Conservation (phyloP, 345 rosid genomes). For the Boechera stricta region DNA sequence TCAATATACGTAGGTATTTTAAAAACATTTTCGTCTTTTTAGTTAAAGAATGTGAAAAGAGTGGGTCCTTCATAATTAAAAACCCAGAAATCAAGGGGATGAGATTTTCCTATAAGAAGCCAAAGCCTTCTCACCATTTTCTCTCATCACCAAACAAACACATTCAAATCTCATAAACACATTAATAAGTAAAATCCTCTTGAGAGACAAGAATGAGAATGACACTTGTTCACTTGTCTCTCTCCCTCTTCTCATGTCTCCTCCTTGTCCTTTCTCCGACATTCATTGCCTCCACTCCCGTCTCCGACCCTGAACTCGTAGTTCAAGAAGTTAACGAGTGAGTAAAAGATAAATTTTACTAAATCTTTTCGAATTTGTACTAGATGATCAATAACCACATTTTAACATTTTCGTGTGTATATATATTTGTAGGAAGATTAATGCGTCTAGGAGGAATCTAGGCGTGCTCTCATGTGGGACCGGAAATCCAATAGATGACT, state of each 20-base stretch:
- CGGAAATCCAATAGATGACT: conserved; percentile 70
- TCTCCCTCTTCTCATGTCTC: conserved; percentile 55
- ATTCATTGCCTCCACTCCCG: conserved; percentile 52
- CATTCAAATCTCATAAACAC: conserved; percentile 40
- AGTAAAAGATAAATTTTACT: not conserved
- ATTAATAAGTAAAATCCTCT: conserved; percentile 31
- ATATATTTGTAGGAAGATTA: conserved; percentile 50
- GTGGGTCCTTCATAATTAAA: conserved; percentile 24
- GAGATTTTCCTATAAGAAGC: conserved; percentile 41
- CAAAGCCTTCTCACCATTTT: conserved; percentile 34
- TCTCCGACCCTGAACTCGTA: conserved; percentile 59
- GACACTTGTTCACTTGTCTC: conserved; percentile 49
- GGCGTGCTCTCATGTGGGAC: conserved; percentile 67
- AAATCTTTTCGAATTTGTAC: not conserved
- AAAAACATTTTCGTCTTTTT: not conserved
- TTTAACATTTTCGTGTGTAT: conserved; percentile 12
- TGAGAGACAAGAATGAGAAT: conserved; percentile 45
- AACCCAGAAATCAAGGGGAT: not conserved
- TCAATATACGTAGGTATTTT: not conserved
- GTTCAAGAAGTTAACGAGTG: conserved; percentile 65
- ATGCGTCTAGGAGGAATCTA: conserved; percentile 67
- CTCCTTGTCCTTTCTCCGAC: conserved; percentile 48
- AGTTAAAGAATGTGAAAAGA: conserved; percentile 22
- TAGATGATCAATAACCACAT: conserved; percentile 1
- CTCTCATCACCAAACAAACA: conserved; percentile 40